Base-by-base conservation (phyloP, 2,329 filamentous ascomycete genomes). In the Akanthomyces muscarius region DNA sequence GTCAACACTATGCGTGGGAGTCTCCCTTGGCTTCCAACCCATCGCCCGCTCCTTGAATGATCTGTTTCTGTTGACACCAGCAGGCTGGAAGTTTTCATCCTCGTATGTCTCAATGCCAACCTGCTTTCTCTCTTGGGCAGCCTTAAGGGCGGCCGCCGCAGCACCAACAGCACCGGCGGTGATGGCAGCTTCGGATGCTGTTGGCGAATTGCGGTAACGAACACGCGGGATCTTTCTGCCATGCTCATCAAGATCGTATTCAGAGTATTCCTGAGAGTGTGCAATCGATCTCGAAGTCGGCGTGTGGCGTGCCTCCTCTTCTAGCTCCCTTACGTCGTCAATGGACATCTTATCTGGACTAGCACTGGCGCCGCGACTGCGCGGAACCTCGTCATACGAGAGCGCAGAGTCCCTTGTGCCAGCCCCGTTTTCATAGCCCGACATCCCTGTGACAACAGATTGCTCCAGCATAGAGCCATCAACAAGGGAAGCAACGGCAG, bases 401-500 rank as follows among this genome's bases (percentile, higher is more conserved):
- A 71, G 61, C 60, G 44, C 72, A 63, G 82, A 76, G 69, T 79
- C 68, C 63, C 76, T 66, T 64, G 70, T 69, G 66, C 75, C 47
- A 8, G 45, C 67, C 28, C 64, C 68, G 65, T 81, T 83, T 30
- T 83, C 80, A 65, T 82, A 69, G 38, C 79, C 80, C 14, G 86
- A 88, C 11, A 80, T 81, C 42, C 71, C 78, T 3, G 86, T 93
- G 60, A 97, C 72, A 14, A 89, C 84, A 2, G 92, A 96, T 58
- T 83, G 83, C 5, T 86, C 83, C 18, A 86, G 73, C 74, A 83
- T 78, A 0, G 92, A 94, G 21, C 92, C 91, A 69, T 95, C 89
- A 1, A 88, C 79, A 7, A 98, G 80, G 18, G 93, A 97, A 8
- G 94, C 94, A 13, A 98, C 93, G 11, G 90, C 90, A 16, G 93